A percentile compares a stretch with the other conserved stretches of the same genome.
Conservation (phyloP, 352 stramenopile species). For the Pythium rishiriense region DNA sequence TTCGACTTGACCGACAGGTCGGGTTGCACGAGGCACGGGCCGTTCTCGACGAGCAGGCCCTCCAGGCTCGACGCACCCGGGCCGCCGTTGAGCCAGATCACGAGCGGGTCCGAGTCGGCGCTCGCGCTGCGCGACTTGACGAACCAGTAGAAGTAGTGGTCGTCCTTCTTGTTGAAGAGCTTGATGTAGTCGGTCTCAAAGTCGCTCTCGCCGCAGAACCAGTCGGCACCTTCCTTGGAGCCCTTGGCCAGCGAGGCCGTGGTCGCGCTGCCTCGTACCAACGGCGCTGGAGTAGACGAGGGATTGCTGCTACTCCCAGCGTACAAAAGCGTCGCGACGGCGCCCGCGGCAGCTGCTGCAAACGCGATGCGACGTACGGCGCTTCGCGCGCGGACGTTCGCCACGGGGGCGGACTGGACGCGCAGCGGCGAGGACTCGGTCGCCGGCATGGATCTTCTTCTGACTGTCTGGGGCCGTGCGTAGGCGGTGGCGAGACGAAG, state of each 20-base stretch:
- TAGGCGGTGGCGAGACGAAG: neutral
- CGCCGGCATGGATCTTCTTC: neutral
- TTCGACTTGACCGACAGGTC: slow-evolving; percentile 26
- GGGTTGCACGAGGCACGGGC: slow-evolving; percentile 31
- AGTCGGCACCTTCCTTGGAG: neutral
- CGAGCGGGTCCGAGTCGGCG: slow-evolving; percentile 41
- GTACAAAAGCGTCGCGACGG: slow-evolving; percentile 2
- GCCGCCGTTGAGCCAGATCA: slow-evolving; percentile 68
- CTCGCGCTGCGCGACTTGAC: slow-evolving; percentile 34
- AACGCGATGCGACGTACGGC: neutral
- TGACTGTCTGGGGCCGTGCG: neutral
- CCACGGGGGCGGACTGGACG: neutral
- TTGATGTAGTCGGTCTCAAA: slow-evolving; percentile 39
- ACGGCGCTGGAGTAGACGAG: neutral
- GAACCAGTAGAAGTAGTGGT: slow-evolving; percentile 63
- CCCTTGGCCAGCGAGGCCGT: neutral
- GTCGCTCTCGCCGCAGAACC: slow-evolving; percentile 13
- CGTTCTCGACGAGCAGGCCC: slow-evolving; percentile 36
- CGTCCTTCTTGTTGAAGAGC: slow-evolving; percentile 46
- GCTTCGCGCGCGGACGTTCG: neutral
- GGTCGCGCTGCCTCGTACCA: neutral
- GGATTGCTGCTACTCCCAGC: neutral
- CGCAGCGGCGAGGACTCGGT: neutral
- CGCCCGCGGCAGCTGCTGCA: neutral
- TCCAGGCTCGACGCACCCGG: slow-evolving; percentile 10